A percentile compares a stretch with the other conserved stretches of the same genome.
Evolutionary conservation across 2,329 filamentous ascomycete genomes (phyloP).

Genomic region (Colletotrichum musicola): DNA sequence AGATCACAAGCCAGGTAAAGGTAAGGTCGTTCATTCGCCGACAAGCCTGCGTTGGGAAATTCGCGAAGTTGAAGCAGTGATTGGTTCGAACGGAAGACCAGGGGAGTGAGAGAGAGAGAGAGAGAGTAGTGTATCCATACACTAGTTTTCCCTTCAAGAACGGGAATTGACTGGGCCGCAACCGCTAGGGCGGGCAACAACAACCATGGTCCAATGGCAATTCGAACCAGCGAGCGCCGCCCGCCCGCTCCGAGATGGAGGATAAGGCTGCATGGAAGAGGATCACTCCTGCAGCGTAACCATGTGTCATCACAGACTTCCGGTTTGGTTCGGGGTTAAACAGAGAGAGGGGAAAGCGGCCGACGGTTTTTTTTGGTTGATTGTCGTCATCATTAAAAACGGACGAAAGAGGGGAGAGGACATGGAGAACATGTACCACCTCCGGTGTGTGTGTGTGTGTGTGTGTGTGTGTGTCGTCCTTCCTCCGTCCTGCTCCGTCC

Average conservation of each 20-base stretch:
- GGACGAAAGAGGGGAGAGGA: background rate
- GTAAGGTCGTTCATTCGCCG: too few species aligned
- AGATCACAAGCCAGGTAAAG: too few species aligned
- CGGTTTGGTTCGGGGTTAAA: background rate
- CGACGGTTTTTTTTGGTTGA: background rate
- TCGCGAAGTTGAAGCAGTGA: too few species aligned
- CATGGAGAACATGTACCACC: conserved; percentile 27
- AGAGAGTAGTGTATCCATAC: too few species aligned
- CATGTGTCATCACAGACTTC: conserved; percentile 35
- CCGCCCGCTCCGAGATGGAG: conserved; percentile 17
- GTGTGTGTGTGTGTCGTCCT: background rate
- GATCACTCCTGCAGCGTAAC: conserved; percentile 28
- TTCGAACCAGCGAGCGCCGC: background rate
- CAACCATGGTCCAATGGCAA: too few species aligned
- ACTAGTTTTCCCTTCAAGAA: too few species aligned
- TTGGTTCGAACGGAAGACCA: too few species aligned
- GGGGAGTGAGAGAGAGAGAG: too few species aligned
- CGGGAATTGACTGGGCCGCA: too few species aligned
- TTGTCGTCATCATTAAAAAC: background rate
- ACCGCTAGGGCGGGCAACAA: too few species aligned
- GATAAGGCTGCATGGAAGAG: conserved; percentile 37
- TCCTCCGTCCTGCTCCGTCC: background rate
- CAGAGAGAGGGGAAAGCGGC: background rate
- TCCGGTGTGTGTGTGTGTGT: background rate
- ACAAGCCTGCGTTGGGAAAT: too few species aligned